These are phyloP conservation scores for Colletotrichum kahawae DNA, from an alignment of 2,329 filamentous ascomycete species.

Conservation along the genomic window DNA sequence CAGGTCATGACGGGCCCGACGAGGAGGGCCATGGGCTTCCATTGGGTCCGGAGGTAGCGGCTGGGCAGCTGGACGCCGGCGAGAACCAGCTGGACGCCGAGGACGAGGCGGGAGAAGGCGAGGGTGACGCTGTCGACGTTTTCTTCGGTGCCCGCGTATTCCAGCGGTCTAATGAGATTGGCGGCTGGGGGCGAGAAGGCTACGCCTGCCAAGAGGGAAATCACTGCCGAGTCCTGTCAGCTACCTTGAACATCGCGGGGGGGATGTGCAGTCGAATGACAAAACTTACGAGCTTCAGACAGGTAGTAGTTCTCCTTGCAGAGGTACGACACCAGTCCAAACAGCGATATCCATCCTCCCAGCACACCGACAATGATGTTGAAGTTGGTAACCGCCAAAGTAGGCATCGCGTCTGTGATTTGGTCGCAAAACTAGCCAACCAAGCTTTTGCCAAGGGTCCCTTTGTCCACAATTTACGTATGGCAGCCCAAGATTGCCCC, in stretches of 20 bases:
- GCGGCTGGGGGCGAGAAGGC: constrained; percentile 79
- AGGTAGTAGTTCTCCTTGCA: constrained; percentile 91
- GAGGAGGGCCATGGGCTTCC: constrained; percentile 75
- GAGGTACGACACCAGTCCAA: constrained; percentile 87
- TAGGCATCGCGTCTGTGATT: constrained; percentile 41
- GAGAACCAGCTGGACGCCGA: constrained; percentile 88
- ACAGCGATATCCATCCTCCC: constrained; percentile 89
- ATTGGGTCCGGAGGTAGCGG: constrained; percentile 79
- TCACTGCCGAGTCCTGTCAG: constrained; percentile 60
- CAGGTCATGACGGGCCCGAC: constrained; percentile 83
- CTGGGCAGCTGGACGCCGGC: constrained; percentile 88
- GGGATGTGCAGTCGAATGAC: neutral
- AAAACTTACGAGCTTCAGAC: constrained; percentile 79
- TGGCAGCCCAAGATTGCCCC: neutral
- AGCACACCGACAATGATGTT: constrained; percentile 82
- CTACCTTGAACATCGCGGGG: neutral
- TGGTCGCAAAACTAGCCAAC: neutral
- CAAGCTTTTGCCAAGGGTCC: constrained; percentile 20
- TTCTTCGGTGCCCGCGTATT: constrained; percentile 67
- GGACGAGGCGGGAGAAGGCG: constrained; percentile 84
- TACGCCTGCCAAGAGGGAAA: constrained; percentile 80
- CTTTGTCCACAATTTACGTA: neutral
- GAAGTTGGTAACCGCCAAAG: constrained; percentile 55
- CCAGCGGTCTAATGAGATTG: constrained; percentile 75
- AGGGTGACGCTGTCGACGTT: constrained; percentile 76